Percentiles rank a stretch among this genome's conserved stretches.
Conservation (phyloP, 768 basidiomycete genomes). For the Trametes elegans region DNA sequence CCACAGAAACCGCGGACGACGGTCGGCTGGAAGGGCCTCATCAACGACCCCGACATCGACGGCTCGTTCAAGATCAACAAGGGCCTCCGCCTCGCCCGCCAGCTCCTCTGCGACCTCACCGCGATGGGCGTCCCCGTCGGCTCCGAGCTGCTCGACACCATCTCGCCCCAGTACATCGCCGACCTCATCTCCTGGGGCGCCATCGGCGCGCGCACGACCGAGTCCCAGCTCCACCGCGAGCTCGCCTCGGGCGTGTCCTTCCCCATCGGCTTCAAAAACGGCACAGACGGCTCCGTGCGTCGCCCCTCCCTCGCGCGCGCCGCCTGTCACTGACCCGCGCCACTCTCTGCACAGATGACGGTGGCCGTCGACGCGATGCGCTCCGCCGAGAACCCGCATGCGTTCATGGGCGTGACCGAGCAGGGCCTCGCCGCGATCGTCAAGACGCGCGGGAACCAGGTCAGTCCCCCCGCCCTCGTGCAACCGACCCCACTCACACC, state of each 20-base stretch:
- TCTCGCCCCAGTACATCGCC: constrained; percentile 79
- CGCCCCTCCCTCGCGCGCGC: not conserved
- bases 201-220: constrained; percentile 96
- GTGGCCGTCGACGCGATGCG: constrained; percentile 98
- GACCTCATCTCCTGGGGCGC: constrained; percentile 92
- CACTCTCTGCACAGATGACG: constrained; percentile 41
- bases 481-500: not conserved
- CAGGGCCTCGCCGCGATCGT: constrained; percentile 94
- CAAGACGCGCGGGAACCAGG: constrained; percentile 60
- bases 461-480: not conserved
- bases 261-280: constrained; percentile 99
- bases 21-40: constrained; percentile 96
- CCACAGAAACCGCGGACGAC: constrained; percentile 91
- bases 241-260: constrained; percentile 95
- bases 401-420: constrained; percentile 92
- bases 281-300: constrained; percentile 79
- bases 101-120: constrained; percentile 90
- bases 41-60: constrained; percentile 94
- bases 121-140: constrained; percentile 90
- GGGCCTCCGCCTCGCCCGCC: constrained; percentile 83
- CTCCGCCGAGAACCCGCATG: constrained; percentile 86
- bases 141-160: constrained; percentile 87
- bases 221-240: constrained; percentile 96
- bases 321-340: not conserved
- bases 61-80: constrained; percentile 97